Conservation (phyloP, 2,329 filamentous ascomycete species). For the Metarhizium humberi region DNA sequence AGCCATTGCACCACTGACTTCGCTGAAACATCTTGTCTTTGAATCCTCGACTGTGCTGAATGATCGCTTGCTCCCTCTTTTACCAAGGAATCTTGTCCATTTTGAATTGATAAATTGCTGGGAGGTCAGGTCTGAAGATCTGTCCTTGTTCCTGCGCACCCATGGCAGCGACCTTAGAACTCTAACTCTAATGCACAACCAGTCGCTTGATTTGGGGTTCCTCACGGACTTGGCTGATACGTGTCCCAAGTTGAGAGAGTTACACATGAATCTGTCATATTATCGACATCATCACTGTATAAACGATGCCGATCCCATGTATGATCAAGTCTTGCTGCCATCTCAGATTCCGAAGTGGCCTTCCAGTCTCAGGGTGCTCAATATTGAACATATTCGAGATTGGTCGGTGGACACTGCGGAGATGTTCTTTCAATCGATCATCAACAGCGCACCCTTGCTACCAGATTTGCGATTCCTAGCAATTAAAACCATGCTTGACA, state of each 20-base stretch:
- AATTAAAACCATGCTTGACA: constrained; percentile 69
- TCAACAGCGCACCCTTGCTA: constrained; percentile 59
- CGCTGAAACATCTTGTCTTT: constrained; percentile 60
- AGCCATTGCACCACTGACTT: constrained; percentile 39
- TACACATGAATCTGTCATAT: constrained; percentile 73
- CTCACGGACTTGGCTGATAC: constrained; percentile 53
- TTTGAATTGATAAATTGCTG: constrained; percentile 75
- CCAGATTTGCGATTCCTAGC: constrained; percentile 58
- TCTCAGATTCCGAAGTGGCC: constrained; percentile 73
- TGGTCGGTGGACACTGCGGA: constrained; percentile 63
- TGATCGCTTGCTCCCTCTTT: constrained; percentile 53
- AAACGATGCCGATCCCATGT: constrained; percentile 66
- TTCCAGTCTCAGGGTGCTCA: constrained; percentile 55
- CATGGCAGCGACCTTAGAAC: constrained; percentile 60
- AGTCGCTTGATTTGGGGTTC: constrained; percentile 68
- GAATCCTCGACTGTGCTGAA: constrained; percentile 67
- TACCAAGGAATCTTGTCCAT: constrained; percentile 57
- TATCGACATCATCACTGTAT: constrained; percentile 60
- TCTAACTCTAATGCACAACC: constrained; percentile 69
- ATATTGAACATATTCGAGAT: constrained; percentile 68
- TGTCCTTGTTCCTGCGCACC: constrained; percentile 55
- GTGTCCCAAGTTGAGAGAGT: constrained; percentile 61
- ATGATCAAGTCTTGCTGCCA: constrained; percentile 55
- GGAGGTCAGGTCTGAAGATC: constrained; percentile 57
- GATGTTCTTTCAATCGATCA: constrained; percentile 69